Base-by-base conservation (phyloP, 768 basidiomycete genomes). In the Rhizopogon salebrosus region DNA sequence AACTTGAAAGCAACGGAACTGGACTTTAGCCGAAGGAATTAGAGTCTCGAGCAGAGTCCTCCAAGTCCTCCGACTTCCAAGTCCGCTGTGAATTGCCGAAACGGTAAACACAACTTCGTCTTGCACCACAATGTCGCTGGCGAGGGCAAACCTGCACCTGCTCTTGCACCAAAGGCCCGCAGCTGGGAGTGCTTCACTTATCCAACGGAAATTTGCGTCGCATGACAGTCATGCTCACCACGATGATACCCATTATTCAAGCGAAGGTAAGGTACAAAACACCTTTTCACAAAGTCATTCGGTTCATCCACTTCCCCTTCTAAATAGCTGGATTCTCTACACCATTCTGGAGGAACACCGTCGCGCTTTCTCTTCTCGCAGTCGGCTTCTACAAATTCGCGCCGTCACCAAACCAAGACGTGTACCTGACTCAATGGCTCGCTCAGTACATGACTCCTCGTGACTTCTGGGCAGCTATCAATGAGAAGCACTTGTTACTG, bases 301-400 rank as follows among this genome's bases (percentile, higher is more conserved):
- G 9, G 23, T 22, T 34, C 31, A 46, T 34, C 31, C 20, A 14
- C 13, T 20, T 10, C 20, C 4, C 31, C 20, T 27, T 24, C 16
- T 53, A 87, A 18, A 38, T 10, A 68, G 67, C 58, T 37, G 90
- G 78, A 27, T 91, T 91, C 64, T 68, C 71, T 24, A 80, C 78
- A 29, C 72, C 82, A 20, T 77, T 85, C 63, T 91, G 89, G 89
- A 72, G 82, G 35, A 84, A 83, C 55, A 77, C 80, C 3, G 59
- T 84, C 36, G 54, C 88, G 22, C 67, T 75, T 22, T 74, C 79
- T 13, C 53, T 84, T 38, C 70, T 75, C 8, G 76, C 70, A 39
- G 80, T 75, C 39, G 78, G 74, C 10, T 77, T 78, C 55, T 85
- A 86, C 72, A 88, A 88, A 67, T 85, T 75, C 62, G 84, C 86